Evolutionary conservation across 495 filamentous ascomycete genomes (phyloP), one percentile per base, ranked within the genome.

Genomic region (Amorphotheca resinae): DNA sequence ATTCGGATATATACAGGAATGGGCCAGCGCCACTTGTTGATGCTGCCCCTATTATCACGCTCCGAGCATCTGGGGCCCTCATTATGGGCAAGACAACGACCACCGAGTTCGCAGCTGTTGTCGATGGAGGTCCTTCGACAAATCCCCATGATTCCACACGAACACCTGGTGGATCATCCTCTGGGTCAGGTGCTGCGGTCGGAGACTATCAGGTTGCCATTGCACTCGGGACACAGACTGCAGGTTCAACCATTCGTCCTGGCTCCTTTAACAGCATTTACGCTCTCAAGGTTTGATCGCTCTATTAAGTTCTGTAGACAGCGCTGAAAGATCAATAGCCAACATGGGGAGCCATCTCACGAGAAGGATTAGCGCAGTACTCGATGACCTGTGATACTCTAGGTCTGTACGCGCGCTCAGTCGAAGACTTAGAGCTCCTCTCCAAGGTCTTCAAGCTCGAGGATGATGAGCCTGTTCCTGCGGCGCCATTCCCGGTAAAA

Each of bases 201-300:
- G 70, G 52, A 15, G 71, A 73, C 42, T 61, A 62, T 38, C 71
- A 52, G 37, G 64, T 61, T 3, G 65, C 68, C 0, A 52, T 75
- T 23, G 58, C 49, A 0, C 51, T 73, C 5, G 70, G 68, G 0
- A 67, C 70, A 0, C 71, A 75, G 53, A 75, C 69, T 0, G 68
- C 64, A 8, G 71, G 71, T 0, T 65, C 59, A 22, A 58, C 52
- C n/a, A 64, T 69, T 33, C 65, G 72, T 1, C 74, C 74, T 0
- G 72, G 53, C 3, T 73, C 68, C 0, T 77, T 67, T 53, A 72
- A 69, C 41, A 69, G 71, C 22, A 61, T 70, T 14, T 76, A 67
- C 45, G 68, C 62, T 2, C 51, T 76, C 20, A 79, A 78, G 38
- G 46, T 42, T 17, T 4, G 14, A 7, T 15, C 26, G 28, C 36